Evolutionary conservation across 75 land plant species (phyloP).

Genomic region (Pinus taeda): DNA sequence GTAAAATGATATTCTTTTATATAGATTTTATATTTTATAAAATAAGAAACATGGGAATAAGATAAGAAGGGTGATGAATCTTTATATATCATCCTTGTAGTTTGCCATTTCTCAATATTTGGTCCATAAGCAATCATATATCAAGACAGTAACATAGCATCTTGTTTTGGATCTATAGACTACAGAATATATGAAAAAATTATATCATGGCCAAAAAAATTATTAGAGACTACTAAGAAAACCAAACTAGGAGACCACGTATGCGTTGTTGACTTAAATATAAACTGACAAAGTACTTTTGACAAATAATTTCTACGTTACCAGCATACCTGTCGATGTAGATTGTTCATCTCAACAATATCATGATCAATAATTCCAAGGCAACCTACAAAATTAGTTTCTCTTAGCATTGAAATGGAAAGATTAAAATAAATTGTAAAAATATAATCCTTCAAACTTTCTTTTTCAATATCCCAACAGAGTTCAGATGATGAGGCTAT

Average conservation of each 20-base stretch:
- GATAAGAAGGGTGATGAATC: too few relatives aligned
- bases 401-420: conserved; percentile 1
- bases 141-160: too few relatives aligned
- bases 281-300: not conserved
- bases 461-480: not conserved
- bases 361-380: conserved; percentile 93
- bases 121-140: too few relatives aligned
- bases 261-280: not conserved
- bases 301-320: not conserved
- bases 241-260: not conserved
- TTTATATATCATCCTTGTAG: too few relatives aligned
- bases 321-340: conserved; percentile 80
- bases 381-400: conserved; percentile 43
- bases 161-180: too few relatives aligned
- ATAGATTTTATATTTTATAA: too few relatives aligned
- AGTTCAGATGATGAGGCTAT: not conserved
- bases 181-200: too few relatives aligned
- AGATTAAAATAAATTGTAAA: conserved; percentile 4
- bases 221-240: not conserved
- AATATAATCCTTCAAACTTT: not conserved
- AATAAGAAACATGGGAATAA: too few relatives aligned
- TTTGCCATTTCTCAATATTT: too few relatives aligned
- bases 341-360: conserved; percentile 85
- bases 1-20: too few relatives aligned
- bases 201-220: too few relatives aligned